Base-by-base conservation (phyloP, 2,329 filamentous ascomycete species). In the Neurospora sp. region DNA sequence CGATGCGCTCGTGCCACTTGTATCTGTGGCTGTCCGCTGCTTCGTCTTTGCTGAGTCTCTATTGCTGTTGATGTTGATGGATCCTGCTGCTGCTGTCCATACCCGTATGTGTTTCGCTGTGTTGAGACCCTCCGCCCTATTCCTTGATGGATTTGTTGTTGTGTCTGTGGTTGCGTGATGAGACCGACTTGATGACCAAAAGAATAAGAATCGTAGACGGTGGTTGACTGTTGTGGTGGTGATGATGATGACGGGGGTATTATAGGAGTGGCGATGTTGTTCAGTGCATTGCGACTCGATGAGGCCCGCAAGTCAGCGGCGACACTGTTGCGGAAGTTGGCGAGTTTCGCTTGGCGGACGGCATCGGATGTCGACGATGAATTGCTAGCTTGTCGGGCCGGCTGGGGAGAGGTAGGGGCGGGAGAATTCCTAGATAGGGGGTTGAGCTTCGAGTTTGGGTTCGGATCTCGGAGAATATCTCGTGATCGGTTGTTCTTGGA, bases 1-100 rank as follows among this genome's bases (percentile, higher is more conserved):
- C 89, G 17, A 87, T 88, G 69, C 92, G 85, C 91, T 96, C 96
- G 73, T 88, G 85, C 78, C 90, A 88, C 73, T 93, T 91, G 75
- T 93, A 89, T 43, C 85, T 84, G 67, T 86, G 86, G 6, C 12
- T 62, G 52, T 83, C 69, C 86, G 82, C 72, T 88, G 84, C 73
- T 85, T 86, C 67, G 86, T 88, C 86, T 75, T 85, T 82, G 77
- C 90, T 86, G 68, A 85, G 84, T 68, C 84, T 84, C 76, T 87
- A 83, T 68, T 88, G 85, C 76, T 89, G 89, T 41, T 83, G 82
- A 76, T 91, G n/a, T 19, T 19, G 28, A 28, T 28, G 82, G 77
- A 92, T 81, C 52, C 82, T 78, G 73, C 78, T 85, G 17, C 70
- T 87, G 82, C 75, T 86, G 28, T 28, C 46, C 46, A 36, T 62